Evolutionary conservation across 345 rosid species (phyloP), one percentile per base, ranked within the genome.

Genomic region (Ceriops decandra): DNA sequence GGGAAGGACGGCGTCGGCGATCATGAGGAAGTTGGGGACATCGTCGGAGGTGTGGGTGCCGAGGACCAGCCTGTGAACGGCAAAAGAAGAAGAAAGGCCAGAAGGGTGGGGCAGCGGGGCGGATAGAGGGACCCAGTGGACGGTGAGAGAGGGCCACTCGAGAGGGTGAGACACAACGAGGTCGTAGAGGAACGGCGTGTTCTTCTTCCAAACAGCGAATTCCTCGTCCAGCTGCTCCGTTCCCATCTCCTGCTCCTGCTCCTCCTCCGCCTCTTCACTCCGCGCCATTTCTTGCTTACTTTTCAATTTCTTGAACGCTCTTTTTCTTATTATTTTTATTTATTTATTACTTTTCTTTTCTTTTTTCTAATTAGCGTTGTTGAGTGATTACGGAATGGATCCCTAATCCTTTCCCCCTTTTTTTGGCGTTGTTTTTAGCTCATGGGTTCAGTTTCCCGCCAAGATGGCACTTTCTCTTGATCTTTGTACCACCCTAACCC

Each of bases 101-200:
- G 73, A 76, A 9, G 76, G 24, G 81, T 74, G 83, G 2, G 90
- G 86, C n/a, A 15, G 68, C 15, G 90, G 82, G 2, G 77, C 46
- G 0, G 89, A 70, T 0, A 61, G 75, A 0, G 96, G 97, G 7
- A 89, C 83, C 99, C 99, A 95, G 35, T 95, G 90, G 71, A 91
- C 91, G 56, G 96, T 91, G n/a, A 91, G 96, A 52, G 96, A 95
- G 0, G 99, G 97, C 95, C 96, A 90, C 80, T 91, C 99, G 4
- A 91, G 89, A 6, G 96, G 90, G 69, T 90, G 91, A 67, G 95
- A 90, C 33, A 95, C 82, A 59, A 95, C 82, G 60, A 95, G 84
- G 62, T 95, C 99, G 77, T 95, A 91, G 67, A 95, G 88, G 63
- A 91, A 81, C 2, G 93, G 93, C n/a, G 93, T 86, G 85, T 89